Evolutionary conservation across 441 rosid species (phyloP), one percentile per base, ranked within the genome.

Genomic region (Gossypium trilobum): DNA sequence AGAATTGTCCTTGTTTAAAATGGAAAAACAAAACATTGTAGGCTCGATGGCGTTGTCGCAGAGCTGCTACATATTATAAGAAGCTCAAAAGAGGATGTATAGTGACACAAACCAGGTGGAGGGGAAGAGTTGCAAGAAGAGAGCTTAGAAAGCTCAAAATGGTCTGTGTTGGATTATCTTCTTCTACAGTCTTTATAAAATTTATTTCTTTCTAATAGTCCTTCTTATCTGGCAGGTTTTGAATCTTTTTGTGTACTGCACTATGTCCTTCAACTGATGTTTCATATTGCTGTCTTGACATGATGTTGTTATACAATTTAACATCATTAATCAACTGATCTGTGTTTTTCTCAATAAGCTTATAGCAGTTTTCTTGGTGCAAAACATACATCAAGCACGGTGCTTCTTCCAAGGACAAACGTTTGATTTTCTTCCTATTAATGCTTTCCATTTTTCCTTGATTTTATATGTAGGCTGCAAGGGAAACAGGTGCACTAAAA

Each of bases 401-500:
- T 65, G 66, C 50, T 46, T 61, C 27, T 63, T 20, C 67, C 42
- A 46, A 3, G 52, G 16, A 11, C 29, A 7, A 29, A 48, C 31
- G 57, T 7, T 54, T 68, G 50, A 29, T 48, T 51, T 46, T 14
- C 68, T 75, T 69, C 51, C 5, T 74, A 25, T 57, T 69, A 72
- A 27, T 51, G 8, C 59, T 48, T 73, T 75, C 48, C 44, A 58
- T 57, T 25, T 62, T 46, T 5, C 56, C 44, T 14, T 72, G 10
- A 11, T 5, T 72, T 10, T 42, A 42, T 73, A 50, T 79, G 65
- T 82, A 95, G 99, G 99, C 90, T 74, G 85, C 99, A 70, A 91
- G 95, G 85, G 98, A 95, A 81, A 92, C 99, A 0, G 99, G 99
- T 52, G 99, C 98, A 46, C 89, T 95, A 33, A 91, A 92, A 79